phyloP scores from a whole-genome alignment of 768 basidiomycete genomes.

The Pisolithus tinctorius region DNA sequence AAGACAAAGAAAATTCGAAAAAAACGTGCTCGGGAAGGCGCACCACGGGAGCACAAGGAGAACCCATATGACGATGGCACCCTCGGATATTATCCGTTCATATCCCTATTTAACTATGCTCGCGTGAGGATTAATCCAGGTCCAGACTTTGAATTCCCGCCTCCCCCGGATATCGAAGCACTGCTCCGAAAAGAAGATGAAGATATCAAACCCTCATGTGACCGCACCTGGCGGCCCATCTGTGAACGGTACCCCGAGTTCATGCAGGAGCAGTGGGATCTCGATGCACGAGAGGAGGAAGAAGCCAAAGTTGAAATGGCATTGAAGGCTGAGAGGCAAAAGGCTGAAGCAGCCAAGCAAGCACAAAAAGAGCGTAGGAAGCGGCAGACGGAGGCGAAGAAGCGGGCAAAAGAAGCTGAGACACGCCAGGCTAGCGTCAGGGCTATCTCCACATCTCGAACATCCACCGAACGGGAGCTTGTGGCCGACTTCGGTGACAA shows the following conservation, averaged over 20 bases:
- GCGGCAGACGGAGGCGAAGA: conserved; percentile 47
- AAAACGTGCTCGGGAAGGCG: conserved; percentile 56
- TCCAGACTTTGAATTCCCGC: conserved; percentile 76
- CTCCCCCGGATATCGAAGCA: conserved; percentile 71
- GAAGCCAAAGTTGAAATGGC: conserved; percentile 44
- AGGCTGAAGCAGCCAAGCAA: conserved; percentile 27
- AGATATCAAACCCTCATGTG: conserved; percentile 21
- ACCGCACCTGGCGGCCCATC: conserved; percentile 67
- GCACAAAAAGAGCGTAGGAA: conserved; percentile 43
- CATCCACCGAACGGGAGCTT: conserved; percentile 24
- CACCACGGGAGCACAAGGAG: conserved; percentile 64
- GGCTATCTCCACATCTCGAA: conserved; percentile 20
- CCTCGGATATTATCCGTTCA: conserved; percentile 92
- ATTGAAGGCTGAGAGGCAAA: conserved; percentile 42
- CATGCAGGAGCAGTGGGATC: conserved; percentile 71
- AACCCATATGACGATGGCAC: conserved; percentile 92
- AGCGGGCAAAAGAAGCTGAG: conserved; percentile 36
- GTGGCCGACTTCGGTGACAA: conserved; percentile 20
- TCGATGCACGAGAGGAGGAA: conserved; percentile 74
- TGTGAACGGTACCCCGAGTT: conserved; percentile 83
- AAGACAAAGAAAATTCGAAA: conserved; percentile 46
- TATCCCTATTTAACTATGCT: conserved; percentile 89
- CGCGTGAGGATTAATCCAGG: conserved; percentile 83
- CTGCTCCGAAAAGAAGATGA: conserved; percentile 37
- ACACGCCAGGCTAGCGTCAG: conserved; percentile 16